Conservation (phyloP, 768 basidiomycete genomes). For the Tylopilus sp. region DNA sequence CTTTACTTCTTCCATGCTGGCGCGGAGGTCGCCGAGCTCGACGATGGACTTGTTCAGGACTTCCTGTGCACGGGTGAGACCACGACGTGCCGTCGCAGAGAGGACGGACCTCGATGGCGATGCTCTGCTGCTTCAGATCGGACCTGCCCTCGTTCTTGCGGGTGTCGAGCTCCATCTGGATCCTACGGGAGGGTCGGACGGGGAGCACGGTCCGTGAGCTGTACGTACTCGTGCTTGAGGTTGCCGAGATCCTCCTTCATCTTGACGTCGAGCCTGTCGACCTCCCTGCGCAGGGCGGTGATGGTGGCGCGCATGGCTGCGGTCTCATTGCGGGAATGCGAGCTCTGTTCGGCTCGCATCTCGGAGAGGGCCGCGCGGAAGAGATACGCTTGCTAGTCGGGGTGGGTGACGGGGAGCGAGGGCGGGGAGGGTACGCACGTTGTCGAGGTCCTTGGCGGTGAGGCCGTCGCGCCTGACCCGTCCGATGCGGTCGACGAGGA, state of each 20-base stretch:
- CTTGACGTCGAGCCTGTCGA: conserved; percentile 80
- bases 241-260: conserved; percentile 91
- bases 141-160: conserved; percentile 87
- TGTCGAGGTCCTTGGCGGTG: conserved; percentile 75
- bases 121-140: conserved; percentile 81
- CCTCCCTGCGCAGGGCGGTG: conserved; percentile 77
- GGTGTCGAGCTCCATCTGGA: conserved; percentile 95
- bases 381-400: conserved; percentile 83
- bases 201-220: not conserved
- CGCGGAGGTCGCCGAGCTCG: conserved; percentile 71
- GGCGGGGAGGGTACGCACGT: conserved; percentile 44
- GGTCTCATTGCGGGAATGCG: conserved; percentile 80
- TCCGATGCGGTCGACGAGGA: conserved; percentile 73
- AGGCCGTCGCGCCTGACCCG: conserved; percentile 70
- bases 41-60: conserved; percentile 73
- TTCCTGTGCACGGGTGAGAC: conserved; percentile 43
- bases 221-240: conserved; percentile 87
- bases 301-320: conserved; percentile 77
- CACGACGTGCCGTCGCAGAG: not conserved
- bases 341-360: conserved; percentile 78
- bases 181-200: conserved; percentile 44
- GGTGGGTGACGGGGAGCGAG: not conserved
- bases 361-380: conserved; percentile 93
- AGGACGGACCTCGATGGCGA: conserved; percentile 69
- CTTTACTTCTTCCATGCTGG: conserved; percentile 78